Evolutionary conservation across 129 eudicot genomes (phyloP).

Genomic region (Helianthus tuberosus): DNA sequence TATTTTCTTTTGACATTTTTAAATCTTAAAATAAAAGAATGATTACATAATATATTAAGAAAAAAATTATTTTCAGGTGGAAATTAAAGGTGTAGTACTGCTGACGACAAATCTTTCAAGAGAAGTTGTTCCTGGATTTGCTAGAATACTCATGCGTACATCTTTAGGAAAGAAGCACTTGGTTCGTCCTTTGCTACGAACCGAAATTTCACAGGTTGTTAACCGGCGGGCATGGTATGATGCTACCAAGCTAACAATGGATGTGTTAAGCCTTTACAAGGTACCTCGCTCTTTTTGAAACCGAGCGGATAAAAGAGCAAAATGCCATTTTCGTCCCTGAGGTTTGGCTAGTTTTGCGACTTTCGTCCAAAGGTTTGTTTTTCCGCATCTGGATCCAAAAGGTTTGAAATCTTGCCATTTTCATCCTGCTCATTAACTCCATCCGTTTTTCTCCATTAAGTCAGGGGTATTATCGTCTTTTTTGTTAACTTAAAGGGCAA

Average conservation of each 20-base stretch:
- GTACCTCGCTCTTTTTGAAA: conserved; percentile 29
- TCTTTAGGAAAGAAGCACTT: conserved; percentile 84
- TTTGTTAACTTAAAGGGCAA: too few species aligned
- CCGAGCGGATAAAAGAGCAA: too few species aligned
- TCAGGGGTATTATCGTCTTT: too few species aligned
- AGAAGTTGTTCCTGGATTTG: conserved; percentile 93
- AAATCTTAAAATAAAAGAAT: not conserved
- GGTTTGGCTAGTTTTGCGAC: too few species aligned
- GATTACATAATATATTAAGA: not conserved
- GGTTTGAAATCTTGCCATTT: too few species aligned
- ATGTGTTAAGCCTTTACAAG: conserved; percentile 84
- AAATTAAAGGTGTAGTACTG: conserved; percentile 75
- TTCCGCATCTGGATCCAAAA: too few species aligned
- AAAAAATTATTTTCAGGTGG: conserved; percentile 52
- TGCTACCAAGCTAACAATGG: conserved; percentile 87
- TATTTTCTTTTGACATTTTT: not conserved
- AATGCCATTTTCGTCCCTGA: too few species aligned
- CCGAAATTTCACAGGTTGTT: conserved; percentile 91
- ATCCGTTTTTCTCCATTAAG: too few species aligned
- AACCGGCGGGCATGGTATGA: conserved; percentile 98
- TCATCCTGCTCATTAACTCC: too few species aligned
- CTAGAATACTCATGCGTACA: conserved; percentile 91
- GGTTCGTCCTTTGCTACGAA: conserved; percentile 80
- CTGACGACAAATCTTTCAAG: conserved; percentile 78
- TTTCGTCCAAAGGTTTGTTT: too few species aligned